A percentile compares a stretch with the other conserved stretches of the same genome.
These are phyloP conservation scores for Guadua angustifolia DNA, from an alignment of 176 grass and related monocot genomes.

Conservation along the genomic window DNA sequence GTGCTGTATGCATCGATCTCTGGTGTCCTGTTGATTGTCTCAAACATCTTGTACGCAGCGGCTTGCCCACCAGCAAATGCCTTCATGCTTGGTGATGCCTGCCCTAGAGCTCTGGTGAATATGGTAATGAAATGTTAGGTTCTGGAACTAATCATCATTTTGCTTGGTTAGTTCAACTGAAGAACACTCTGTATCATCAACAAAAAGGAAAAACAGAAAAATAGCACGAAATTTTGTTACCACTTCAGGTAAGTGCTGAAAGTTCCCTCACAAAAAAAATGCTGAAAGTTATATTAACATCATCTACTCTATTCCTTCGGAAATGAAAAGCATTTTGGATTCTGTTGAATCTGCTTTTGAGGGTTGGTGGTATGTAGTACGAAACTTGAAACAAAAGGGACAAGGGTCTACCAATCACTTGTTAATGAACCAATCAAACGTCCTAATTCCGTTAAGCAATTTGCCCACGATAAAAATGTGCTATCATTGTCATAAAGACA, in stretches of 20 bases:
- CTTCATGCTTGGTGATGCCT: constrained; percentile 84
- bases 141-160: background rate
- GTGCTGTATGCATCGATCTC: constrained; percentile 70
- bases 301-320: constrained; percentile 36
- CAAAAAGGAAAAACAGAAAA: background rate
- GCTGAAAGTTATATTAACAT: background rate
- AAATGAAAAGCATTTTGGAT: constrained; percentile 13
- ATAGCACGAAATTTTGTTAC: background rate
- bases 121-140: constrained; percentile 9
- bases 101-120: constrained; percentile 77
- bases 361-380: constrained; percentile 49
- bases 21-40: constrained; percentile 86
- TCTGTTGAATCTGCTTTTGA: constrained; percentile 37
- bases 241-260: background rate
- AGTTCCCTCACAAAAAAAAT: background rate
- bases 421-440: constrained; percentile 32
- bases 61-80: constrained; percentile 87
- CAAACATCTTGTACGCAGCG: constrained; percentile 89
- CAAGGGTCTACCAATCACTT: constrained; percentile 10
- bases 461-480: constrained; percentile 28
- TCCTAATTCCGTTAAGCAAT: constrained; percentile 32
- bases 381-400: constrained; percentile 48
- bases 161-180: background rate
- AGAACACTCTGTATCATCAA: background rate
- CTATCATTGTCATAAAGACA: constrained; percentile 1